Conservation (phyloP, 257 asterid species). For the Primulina tabacum region DNA sequence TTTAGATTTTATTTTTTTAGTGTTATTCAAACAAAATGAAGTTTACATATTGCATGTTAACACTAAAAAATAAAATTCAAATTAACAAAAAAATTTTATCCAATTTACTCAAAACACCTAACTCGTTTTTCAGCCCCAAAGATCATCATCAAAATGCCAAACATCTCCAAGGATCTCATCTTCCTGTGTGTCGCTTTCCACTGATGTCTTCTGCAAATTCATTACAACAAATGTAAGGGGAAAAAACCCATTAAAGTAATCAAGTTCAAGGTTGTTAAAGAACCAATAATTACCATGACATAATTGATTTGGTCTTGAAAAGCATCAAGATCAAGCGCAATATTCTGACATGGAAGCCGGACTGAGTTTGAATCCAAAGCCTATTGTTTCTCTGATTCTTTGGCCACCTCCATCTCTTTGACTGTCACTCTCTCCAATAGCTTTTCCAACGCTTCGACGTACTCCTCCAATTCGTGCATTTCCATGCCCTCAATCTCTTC, state of each 20-base stretch:
- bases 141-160: neutral
- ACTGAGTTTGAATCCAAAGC: neutral
- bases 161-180: neutral
- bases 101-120: too few species aligned
- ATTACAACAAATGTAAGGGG: neutral
- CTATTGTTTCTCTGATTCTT: neutral
- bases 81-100: too few species aligned
- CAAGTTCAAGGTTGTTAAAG: too few species aligned
- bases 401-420: neutral
- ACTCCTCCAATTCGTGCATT: conserved; percentile 45
- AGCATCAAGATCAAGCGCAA: neutral
- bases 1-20: too few species aligned
- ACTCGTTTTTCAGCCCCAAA: neutral
- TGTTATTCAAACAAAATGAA: too few species aligned
- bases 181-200: neutral
- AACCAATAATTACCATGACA: neutral
- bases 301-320: neutral
- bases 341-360: neutral
- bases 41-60: too few species aligned
- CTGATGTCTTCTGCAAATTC: neutral
- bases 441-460: conserved; percentile 24
- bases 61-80: neutral
- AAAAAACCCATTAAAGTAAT: neutral
- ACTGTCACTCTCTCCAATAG: neutral
- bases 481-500: conserved; percentile 30